Evolutionary conservation across 176 grass and related monocot species (phyloP).

Genomic region (Pontederia paniculata): DNA sequence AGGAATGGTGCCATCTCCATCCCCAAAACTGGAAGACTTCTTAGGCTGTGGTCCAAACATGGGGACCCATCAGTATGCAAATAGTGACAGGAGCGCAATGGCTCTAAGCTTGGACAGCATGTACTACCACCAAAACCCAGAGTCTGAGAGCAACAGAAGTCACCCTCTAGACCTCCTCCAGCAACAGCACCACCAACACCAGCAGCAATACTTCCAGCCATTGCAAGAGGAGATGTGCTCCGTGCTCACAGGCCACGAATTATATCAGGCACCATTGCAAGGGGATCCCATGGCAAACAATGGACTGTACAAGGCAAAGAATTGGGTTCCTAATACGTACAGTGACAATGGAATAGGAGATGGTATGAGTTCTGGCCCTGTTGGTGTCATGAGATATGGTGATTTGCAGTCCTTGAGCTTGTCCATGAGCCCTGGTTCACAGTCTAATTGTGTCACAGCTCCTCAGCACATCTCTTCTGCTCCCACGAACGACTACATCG

Average conservation of each 20-base stretch:
- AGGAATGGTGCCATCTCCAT: slow-evolving; percentile 54
- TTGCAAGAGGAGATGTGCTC: slow-evolving; percentile 32
- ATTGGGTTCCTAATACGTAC: slow-evolving; percentile 7
- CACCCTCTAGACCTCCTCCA: slow-evolving; percentile 9
- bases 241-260: slow-evolving; percentile 40
- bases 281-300: slow-evolving; percentile 16
- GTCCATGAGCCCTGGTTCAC: slow-evolving; percentile 86
- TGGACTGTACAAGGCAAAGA: slow-evolving; percentile 9
- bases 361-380: slow-evolving; percentile 1
- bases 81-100: slow-evolving; percentile 48
- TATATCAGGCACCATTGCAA: slow-evolving; percentile 43
- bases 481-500: slow-evolving; percentile 30
- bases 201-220: slow-evolving; percentile 33
- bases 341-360: background rate
- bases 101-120: slow-evolving; percentile 57
- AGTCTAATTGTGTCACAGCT: slow-evolving; percentile 65
- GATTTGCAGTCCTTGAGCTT: slow-evolving; percentile 54
- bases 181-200: slow-evolving; percentile 14
- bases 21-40: slow-evolving; percentile 95
- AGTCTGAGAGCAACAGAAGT: slow-evolving; percentile 5
- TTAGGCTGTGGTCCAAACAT: slow-evolving; percentile 51
- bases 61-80: slow-evolving; percentile 34
- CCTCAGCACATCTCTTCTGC: slow-evolving; percentile 15
- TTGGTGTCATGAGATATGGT: slow-evolving; percentile 22
- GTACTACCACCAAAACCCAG: slow-evolving; percentile 48